Base-by-base conservation (phyloP, 192 early-diverging fungal genomes). In the Mortierella hygrophila region DNA sequence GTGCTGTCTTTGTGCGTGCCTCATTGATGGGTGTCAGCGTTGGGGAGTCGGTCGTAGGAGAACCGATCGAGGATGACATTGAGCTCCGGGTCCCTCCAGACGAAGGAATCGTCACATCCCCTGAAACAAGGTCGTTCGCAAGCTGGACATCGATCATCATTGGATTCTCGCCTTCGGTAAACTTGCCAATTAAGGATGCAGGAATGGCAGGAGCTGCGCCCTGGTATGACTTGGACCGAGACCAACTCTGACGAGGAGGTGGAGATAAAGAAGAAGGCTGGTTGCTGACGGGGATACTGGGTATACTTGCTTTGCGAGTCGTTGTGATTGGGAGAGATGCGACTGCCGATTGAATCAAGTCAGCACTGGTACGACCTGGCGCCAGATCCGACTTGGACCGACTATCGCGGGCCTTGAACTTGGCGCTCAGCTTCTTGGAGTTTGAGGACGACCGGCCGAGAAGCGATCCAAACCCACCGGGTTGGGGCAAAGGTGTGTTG, bases 181-280 rank as follows among this genome's bases (percentile, higher is more conserved):
- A 16, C 60, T 15, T 65, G 60, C 60, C 26, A 11, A 15, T 23
- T 11, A 71, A 60, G 23, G 83, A 21, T 15, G 65, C 26, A 2
- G 71, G 21, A 8, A 63, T 26, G 8, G 77, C 38, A 37, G 72
- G 47, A 23, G 38, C 38, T 0, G 42, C 54, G 23, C 79, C 68
- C 46, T 81, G 79, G 79, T 78, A 81, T 0, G 84, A 86, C 44
- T 86, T 86, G 54, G 84, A 74, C 21, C 79, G 75, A 0, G 68
- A 35, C 84, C 84, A 86, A 32, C 79, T 80, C 57, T 86, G 84
- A 57, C 84, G 84, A 16, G 84, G 84, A 15, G 84, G 84, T 10
- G 84, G 84, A 0, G 84, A 81, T 40, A 86, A 55, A 1, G 84
- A 86, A 9, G 75, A 52, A 15, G 78, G 78, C 35, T 75, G 73